Percentiles rank a stretch among this genome's conserved stretches.
phyloP scores from a whole-genome alignment of 768 basidiomycete species.

The Tulasnella sp. region DNA sequence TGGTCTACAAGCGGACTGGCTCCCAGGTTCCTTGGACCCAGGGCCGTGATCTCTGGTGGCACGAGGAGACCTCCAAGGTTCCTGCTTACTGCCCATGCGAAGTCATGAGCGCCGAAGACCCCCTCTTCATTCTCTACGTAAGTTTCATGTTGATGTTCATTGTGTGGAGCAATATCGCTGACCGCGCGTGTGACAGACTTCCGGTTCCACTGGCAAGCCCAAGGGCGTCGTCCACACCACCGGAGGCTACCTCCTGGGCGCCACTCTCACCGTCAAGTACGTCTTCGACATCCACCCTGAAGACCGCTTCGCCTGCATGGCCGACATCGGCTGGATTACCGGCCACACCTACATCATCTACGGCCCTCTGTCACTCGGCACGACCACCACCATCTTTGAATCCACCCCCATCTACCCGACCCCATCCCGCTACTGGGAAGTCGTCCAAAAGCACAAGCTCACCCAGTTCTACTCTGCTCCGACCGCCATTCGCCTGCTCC shows the following conservation, averaged over 20 bases:
- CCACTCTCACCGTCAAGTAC: conserved; percentile 88
- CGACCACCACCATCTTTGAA: conserved; percentile 87
- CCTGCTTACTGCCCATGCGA: conserved; percentile 83
- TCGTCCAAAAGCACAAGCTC: conserved; percentile 83
- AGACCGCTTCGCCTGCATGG: conserved; percentile 96
- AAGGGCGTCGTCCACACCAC: conserved; percentile 55
- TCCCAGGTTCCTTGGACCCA: conserved; percentile 68
- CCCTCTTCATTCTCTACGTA: conserved; percentile 97
- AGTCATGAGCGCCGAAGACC: conserved; percentile 87
- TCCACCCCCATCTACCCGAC: conserved; percentile 95
- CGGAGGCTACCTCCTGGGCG: conserved; percentile 75
- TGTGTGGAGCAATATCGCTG: neutral
- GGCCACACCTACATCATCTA: conserved; percentile 95
- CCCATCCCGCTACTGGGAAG: conserved; percentile 94
- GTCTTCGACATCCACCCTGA: conserved; percentile 97
- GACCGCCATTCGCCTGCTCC: conserved; percentile 88
- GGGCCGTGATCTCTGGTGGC: conserved; percentile 93
- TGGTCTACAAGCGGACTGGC: conserved; percentile 85
- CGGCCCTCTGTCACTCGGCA: conserved; percentile 81
- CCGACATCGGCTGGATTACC: conserved; percentile 98
- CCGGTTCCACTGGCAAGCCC: conserved; percentile 90
- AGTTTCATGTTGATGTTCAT: conserved; percentile 31
- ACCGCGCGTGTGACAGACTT: conserved; percentile 50
- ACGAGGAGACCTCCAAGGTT: conserved; percentile 80
- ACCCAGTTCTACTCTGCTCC: conserved; percentile 96